A percentile compares a stretch with the other conserved stretches of the same genome.
These are phyloP conservation scores for Graphilbum fragrans DNA, from an alignment of 2,329 filamentous ascomycete genomes.

Conservation along the genomic window DNA sequence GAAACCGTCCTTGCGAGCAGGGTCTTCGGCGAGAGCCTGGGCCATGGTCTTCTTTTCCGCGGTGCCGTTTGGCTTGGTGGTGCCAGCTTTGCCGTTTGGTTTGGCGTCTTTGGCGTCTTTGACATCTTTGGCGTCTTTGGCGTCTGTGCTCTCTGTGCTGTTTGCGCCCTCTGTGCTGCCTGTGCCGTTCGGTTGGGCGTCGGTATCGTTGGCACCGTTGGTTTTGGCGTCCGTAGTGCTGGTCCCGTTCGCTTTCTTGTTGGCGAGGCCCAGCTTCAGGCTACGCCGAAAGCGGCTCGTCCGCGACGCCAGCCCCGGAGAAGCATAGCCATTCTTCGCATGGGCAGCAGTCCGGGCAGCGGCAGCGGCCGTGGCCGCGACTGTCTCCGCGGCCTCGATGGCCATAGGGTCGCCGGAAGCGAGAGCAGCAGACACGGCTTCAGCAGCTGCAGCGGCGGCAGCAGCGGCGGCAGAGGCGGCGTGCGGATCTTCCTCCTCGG, in stretches of 20 bases:
- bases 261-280: conserved; percentile 20
- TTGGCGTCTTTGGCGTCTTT: too few species aligned
- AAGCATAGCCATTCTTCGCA: too few species aligned
- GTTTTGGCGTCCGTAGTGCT: not conserved
- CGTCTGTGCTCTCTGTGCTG: too few species aligned
- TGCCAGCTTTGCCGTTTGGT: too few species aligned
- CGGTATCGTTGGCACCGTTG: not conserved
- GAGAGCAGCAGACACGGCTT: too few species aligned
- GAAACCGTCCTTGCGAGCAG: conserved; percentile 26
- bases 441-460: not conserved
- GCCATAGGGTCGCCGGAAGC: too few species aligned
- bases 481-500: conserved; percentile 47
- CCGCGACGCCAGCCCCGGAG: too few species aligned
- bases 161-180: too few species aligned
- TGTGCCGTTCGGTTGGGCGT: too few species aligned
- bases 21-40: not conserved
- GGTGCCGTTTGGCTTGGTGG: not conserved
- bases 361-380: conserved; percentile 8
- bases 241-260: not conserved
- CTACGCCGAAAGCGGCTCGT: too few species aligned
- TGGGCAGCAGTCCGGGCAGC: too few species aligned
- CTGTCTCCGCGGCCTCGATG: conserved; percentile 3
- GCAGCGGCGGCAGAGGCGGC: not conserved
- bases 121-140: too few species aligned
- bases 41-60: conserved; percentile 30